Base-by-base conservation (phyloP, 805 yeast genomes). In the Candida loeiensis region DNA sequence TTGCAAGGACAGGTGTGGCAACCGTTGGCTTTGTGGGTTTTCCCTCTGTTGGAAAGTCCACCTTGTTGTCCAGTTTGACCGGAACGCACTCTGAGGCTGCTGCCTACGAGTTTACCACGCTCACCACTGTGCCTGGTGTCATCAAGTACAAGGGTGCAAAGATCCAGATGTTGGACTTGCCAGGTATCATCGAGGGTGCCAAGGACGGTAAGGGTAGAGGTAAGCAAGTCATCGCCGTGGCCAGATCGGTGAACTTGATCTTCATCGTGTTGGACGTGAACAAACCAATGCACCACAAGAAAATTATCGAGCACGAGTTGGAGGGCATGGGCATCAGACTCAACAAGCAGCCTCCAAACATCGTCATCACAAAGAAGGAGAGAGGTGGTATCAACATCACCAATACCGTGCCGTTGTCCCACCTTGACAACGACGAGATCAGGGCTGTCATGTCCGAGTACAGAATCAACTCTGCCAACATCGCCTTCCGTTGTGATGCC, bases 71-170 rank as follows among this genome's bases (percentile, higher is more conserved):
- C 20, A 85, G 87, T 61, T 69, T 93, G 36, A 93, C 99, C 0
- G 98, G 99, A 47, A 90, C 96, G 2, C 95, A 88, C 58, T 85
- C 96, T 1, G 99, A 91, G 64, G 96, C 84, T n/a, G 97, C 98
- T 8, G 98, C 88, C 4, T 91, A 91, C 59, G 99, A 93, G 65
- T 93, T 93, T 71, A 93, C 99, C 19, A 93, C 99, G 0, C 76
- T 93, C 58, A 93, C 97, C 19, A 91, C 99, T 0, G 98, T 93
- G 42, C 98, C 98, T 0, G 98, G 99, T 64, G 87, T 88, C 31
- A 89, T 93, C 58, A 83, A 85, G 64, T 91, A 88, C 59, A 87
- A 90, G 53, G 99, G 99, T 56, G 98, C 99, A 39, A 91, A 88
- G 69, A 83, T 93, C 49, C 99, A 93, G 70, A 88, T 93, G 95